These are phyloP conservation scores for Tuber melanosporum DNA, from an alignment of 495 filamentous ascomycete species.

Conservation along the genomic window DNA sequence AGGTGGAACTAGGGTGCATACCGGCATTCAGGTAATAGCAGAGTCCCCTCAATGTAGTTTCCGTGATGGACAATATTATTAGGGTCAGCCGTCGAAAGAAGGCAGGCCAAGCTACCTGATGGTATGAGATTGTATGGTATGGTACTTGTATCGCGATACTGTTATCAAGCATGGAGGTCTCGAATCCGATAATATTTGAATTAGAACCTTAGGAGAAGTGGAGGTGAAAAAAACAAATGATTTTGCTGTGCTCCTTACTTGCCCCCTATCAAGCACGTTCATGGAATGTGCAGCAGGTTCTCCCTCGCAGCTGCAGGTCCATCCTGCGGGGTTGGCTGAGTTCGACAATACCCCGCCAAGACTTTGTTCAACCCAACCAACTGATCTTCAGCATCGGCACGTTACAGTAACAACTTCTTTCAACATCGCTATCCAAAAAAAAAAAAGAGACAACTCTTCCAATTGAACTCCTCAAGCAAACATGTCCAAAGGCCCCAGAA, in stretches of 20 bases:
- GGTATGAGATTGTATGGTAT: neutral
- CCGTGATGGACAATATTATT: neutral
- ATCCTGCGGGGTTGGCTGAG: neutral
- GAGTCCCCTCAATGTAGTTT: neutral
- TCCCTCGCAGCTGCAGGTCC: neutral
- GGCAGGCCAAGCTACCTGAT: neutral
- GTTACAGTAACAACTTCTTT: neutral
- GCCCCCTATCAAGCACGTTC: neutral
- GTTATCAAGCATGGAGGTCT: neutral
- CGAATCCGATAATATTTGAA: neutral
- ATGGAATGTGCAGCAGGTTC: neutral
- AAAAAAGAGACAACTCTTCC: neutral
- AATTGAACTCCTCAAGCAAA: neutral
- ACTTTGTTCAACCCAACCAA: constrained; percentile 2
- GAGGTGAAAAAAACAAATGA: neutral
- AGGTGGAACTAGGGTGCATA: neutral
- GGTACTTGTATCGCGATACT: neutral
- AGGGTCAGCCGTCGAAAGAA: neutral
- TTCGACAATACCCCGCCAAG: constrained; percentile 14
- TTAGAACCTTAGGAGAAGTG: neutral
- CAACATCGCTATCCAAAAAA: neutral
- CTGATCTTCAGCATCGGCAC: constrained; percentile 5
- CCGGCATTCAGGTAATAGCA: neutral
- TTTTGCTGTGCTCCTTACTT: too few species aligned
- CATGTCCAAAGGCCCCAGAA: constrained; percentile 48